Evolutionary conservation across 169 alveolate species (phyloP), one percentile per base, ranked within the genome.

Genomic region (Eimeria mitis): DNA sequence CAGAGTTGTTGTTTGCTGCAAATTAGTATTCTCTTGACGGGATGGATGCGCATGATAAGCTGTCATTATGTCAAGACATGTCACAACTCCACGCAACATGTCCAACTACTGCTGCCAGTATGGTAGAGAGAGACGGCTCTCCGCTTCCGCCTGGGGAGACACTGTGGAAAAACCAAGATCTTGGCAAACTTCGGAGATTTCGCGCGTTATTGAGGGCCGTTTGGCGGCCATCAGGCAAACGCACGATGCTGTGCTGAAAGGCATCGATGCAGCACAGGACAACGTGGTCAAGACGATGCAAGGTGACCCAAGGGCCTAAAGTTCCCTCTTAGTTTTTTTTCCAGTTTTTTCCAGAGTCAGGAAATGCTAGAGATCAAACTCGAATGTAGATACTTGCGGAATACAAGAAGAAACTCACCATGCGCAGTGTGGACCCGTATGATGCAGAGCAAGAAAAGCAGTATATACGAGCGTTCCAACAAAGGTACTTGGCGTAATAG

Each of bases 211-310:
- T 23, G 92, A 87, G 81, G 28, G 65, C 81, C 92, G 92, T 9
- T 34, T 87, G 81, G 92, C 92, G 34, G 65, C 65, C 79, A 87
- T 87, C 65, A 87, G 92, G 68, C 81, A 87, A 87, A 87, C 78
- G 49, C 92, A 87, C 68, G 61, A 63, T 44, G 92, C 92, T 3
- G 71, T 87, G 71, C 63, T 87, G 2, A 59, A 63, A 61, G 92
- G 83, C 65, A 87, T 87, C 19, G 92, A 87, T 1, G 83, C 79
- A 3, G 92, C 92, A 25, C 92, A 87, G 63, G 92, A 56, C 61
- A 65, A 61, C 83, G 44, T 87, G 79, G 79, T 87, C 65, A 87
- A 65, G 79, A 63, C 54, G 83, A 3, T 87, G 81, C 92, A 87
- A 87, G 92, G 92, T 87, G 90, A 83, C 90, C 70, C 90, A 5